Evolutionary conservation across 2,329 filamentous ascomycete species (phyloP).

Genomic region (Shiraia bambusicola): DNA sequence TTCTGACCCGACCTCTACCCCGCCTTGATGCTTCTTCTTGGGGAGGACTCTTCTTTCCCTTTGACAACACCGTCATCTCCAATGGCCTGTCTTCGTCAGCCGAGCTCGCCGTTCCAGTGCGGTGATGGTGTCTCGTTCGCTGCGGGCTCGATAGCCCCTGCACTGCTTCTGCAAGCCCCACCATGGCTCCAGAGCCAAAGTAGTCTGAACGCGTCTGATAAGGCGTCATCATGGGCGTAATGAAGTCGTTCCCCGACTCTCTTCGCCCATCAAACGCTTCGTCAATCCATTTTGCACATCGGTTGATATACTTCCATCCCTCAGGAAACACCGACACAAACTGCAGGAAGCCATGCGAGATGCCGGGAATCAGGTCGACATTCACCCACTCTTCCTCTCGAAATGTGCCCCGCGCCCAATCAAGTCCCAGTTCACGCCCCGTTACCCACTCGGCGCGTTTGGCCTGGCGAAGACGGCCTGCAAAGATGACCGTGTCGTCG

Average conservation of each 20-base stretch:
- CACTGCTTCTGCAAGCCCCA: slow-evolving; percentile 79
- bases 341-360: slow-evolving; percentile 91
- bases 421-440: slow-evolving; percentile 58
- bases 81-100: slow-evolving; percentile 79
- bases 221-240: slow-evolving; percentile 19
- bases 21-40: slow-evolving; percentile 5
- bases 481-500: slow-evolving; percentile 96
- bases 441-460: slow-evolving; percentile 62
- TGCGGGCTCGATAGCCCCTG: slow-evolving; percentile 47
- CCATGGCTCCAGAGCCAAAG: slow-evolving; percentile 62
- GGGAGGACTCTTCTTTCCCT: slow-evolving; percentile 24
- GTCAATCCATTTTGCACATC: slow-evolving; percentile 78
- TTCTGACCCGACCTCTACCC: slow-evolving; percentile 29
- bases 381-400: slow-evolving; percentile 76
- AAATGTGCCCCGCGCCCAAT: slow-evolving; percentile 58
- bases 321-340: slow-evolving; percentile 87
- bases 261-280: slow-evolving; percentile 64
- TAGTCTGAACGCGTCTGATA: slow-evolving; percentile 64
- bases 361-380: slow-evolving; percentile 81
- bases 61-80: slow-evolving; percentile 65
- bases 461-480: slow-evolving; percentile 80
- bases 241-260: slow-evolving; percentile 17
- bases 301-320: slow-evolving; percentile 82
- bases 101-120: slow-evolving; percentile 60
- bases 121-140: slow-evolving; percentile 49